phyloP scores from a whole-genome alignment of 2,329 filamentous ascomycete genomes.

The Calonectria ilicicola region DNA sequence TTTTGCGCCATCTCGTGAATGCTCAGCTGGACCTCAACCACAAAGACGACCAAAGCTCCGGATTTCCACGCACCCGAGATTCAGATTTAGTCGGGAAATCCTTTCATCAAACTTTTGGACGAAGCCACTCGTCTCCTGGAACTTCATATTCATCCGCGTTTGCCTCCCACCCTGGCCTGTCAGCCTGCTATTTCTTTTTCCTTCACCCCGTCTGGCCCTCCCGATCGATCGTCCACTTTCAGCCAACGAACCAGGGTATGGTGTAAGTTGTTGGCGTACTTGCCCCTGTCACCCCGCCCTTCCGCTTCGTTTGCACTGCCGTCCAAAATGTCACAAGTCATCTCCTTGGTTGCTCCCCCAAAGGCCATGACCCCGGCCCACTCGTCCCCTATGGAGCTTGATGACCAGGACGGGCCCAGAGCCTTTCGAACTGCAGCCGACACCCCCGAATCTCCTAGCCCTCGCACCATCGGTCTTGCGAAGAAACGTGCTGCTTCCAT shows the following conservation, averaged over 20 bases:
- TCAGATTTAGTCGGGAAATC: not conserved
- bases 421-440: slow-evolving; percentile 34
- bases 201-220: not conserved
- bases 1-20: slow-evolving; percentile 36
- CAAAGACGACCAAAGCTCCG: slow-evolving; percentile 12
- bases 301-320: slow-evolving; percentile 33
- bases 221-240: slow-evolving; percentile 20
- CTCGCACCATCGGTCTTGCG: slow-evolving; percentile 37
- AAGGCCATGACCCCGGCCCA: slow-evolving; percentile 41
- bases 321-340: slow-evolving; percentile 45
- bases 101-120: slow-evolving; percentile 14
- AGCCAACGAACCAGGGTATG: slow-evolving; percentile 10
- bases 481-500: slow-evolving; percentile 61
- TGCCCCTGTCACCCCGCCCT: slow-evolving; percentile 20
- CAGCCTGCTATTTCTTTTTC: slow-evolving; percentile 6
- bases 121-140: not conserved
- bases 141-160: slow-evolving; percentile 2
- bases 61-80: not conserved
- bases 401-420: slow-evolving; percentile 36
- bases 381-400: slow-evolving; percentile 37
- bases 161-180: not conserved
- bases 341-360: slow-evolving; percentile 41
- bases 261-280: slow-evolving; percentile 18
- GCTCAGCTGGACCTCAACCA: slow-evolving; percentile 19
- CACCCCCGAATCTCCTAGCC: slow-evolving; percentile 42